Percentiles rank a stretch among this genome's conserved stretches.
Evolutionary conservation across 2,329 filamentous ascomycete genomes (phyloP).

Genomic region (Pyricularia sp.): DNA sequence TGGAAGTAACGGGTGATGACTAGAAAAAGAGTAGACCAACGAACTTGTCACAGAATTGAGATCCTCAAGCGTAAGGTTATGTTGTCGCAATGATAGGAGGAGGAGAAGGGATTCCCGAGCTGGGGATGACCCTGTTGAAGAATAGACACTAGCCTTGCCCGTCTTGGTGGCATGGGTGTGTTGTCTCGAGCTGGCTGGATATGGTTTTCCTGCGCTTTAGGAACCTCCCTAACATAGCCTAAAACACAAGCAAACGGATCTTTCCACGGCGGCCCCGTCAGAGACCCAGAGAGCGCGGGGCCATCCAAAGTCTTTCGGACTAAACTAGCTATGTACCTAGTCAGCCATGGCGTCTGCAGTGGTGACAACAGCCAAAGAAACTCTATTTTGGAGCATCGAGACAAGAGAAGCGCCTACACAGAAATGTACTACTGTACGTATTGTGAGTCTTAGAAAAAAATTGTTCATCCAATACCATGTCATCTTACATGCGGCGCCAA

Average conservation of each 20-base stretch:
- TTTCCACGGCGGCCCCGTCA: not conserved
- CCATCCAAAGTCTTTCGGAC: not conserved
- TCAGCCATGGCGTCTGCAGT: not conserved
- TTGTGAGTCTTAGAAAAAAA: not conserved
- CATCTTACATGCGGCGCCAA: not conserved
- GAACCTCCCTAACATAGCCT: not conserved
- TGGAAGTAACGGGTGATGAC: not conserved
- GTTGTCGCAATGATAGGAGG: not conserved
- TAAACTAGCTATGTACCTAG: not conserved
- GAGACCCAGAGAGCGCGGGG: not conserved
- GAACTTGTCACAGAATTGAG: not conserved
- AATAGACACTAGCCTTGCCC: not conserved
- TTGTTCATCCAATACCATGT: not conserved
- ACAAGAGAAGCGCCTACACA: not conserved
- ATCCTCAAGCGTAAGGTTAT: not conserved
- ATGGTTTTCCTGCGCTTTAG: not conserved
- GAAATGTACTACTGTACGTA: not conserved
- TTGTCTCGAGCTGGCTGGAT: conserved; percentile 8
- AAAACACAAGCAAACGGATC: not conserved
- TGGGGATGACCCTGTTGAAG: conserved; percentile 35
- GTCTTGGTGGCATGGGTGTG: conserved; percentile 17
- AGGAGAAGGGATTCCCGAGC: conserved; percentile 12
- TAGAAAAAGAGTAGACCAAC: not conserved
- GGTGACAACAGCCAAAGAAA: not conserved
- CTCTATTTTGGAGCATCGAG: not conserved